These are phyloP conservation scores for Hymenoscyphus scutula DNA, from an alignment of 2,329 filamentous ascomycete species.

Conservation along the genomic window DNA sequence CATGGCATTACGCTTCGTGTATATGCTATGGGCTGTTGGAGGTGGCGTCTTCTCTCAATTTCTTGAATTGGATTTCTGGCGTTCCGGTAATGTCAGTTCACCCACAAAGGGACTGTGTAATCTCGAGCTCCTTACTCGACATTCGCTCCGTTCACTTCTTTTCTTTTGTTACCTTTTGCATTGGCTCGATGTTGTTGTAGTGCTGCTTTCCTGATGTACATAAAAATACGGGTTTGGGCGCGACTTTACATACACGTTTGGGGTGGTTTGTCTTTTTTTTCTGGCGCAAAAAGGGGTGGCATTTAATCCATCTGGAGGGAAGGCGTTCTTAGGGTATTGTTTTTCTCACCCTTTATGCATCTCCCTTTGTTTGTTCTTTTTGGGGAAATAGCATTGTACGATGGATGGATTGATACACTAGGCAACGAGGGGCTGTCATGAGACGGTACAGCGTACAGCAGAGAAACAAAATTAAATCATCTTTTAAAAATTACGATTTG, in stretches of 20 bases:
- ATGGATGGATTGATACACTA: slow-evolving; percentile 10
- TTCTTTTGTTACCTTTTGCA: background rate
- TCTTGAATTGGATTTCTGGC: slow-evolving; percentile 2
- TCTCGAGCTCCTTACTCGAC: background rate
- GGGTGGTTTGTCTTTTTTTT: background rate
- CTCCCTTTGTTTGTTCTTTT: background rate
- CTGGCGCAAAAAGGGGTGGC: slow-evolving; percentile 4
- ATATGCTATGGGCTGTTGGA: background rate
- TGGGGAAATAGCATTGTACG: slow-evolving; percentile 10
- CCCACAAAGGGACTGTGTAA: background rate
- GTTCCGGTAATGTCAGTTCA: slow-evolving; percentile 4
- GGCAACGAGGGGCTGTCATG: slow-evolving; percentile 7
- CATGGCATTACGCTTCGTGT: background rate
- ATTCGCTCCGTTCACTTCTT: background rate
- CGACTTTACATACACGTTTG: background rate
- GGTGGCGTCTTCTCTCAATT: background rate
- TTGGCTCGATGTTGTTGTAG: background rate
- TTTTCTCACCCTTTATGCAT: background rate
- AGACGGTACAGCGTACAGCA: background rate
- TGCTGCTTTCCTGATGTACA: slow-evolving; percentile 9
- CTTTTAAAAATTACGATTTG: background rate
- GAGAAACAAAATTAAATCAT: slow-evolving; percentile 3
- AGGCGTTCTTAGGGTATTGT: background rate
- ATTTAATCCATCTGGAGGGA: slow-evolving; percentile 4
- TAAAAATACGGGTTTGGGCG: slow-evolving; percentile 7